Percentiles rank a stretch among this genome's conserved stretches.
Conservation (phyloP, 2,329 filamentous ascomycete genomes). For the Colletotrichum sansevieriae region DNA sequence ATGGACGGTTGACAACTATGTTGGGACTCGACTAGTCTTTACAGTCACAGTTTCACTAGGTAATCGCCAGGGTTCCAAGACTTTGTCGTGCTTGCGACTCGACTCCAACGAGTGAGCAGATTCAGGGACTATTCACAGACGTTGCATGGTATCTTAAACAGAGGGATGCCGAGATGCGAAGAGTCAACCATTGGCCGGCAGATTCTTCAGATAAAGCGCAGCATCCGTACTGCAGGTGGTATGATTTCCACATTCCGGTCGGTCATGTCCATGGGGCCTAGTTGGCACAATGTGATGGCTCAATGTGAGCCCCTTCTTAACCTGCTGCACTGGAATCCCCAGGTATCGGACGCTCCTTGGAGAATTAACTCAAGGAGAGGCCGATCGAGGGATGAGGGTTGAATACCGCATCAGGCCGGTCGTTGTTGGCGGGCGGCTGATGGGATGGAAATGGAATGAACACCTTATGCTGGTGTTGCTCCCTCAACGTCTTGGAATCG, state of each 20-base stretch:
- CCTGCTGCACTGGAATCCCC: not conserved
- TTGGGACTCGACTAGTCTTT: not conserved
- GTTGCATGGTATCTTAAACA: not conserved
- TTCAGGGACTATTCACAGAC: not conserved
- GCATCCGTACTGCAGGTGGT: conserved; percentile 11
- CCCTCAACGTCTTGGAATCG: conserved; percentile 32
- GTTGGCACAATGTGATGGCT: not conserved
- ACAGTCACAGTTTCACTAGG: conserved; percentile 1
- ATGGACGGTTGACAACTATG: not conserved
- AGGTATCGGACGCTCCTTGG: not conserved
- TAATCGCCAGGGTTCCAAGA: not conserved
- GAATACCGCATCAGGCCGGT: conserved; percentile 8
- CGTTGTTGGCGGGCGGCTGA: conserved; percentile 22
- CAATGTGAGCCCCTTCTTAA: not conserved
- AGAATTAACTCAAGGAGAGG: not conserved
- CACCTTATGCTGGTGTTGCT: conserved; percentile 31
- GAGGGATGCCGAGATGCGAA: conserved; percentile 18
- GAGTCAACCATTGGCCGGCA: conserved; percentile 14
- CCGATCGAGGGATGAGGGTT: conserved; percentile 18
- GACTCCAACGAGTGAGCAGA: not conserved
- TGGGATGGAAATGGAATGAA: conserved; percentile 40
- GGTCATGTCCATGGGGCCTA: conserved; percentile 21
- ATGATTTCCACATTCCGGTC: conserved; percentile 31
- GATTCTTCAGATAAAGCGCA: conserved; percentile 15
- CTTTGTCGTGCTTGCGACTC: not conserved